phyloP scores from a whole-genome alignment of 768 basidiomycete genomes.

The Kwoniella dendrophila region DNA sequence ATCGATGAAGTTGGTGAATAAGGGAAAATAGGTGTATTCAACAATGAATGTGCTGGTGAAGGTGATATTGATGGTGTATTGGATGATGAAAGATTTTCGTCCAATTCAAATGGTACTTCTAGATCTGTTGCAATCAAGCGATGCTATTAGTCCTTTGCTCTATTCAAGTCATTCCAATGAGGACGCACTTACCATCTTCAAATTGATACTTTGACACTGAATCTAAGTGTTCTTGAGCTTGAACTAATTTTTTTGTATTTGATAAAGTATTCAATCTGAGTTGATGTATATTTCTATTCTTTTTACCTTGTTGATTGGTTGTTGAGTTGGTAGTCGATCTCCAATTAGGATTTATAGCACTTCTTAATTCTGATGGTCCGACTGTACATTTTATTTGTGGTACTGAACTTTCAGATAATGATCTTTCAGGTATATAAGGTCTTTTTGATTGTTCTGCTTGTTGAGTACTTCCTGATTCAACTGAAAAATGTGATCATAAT shows the following conservation, averaged over 20 bases:
- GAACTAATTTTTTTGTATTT: not conserved
- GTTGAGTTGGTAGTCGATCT: too few relatives aligned
- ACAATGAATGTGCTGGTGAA: slow-evolving; percentile 12
- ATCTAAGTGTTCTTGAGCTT: not conserved
- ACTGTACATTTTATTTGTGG: slow-evolving; percentile 6
- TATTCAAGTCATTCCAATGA: not conserved
- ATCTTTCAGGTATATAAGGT: not conserved
- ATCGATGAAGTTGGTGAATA: not conserved
- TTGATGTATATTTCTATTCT: not conserved
- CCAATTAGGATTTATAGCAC: not conserved
- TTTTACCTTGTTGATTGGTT: not conserved
- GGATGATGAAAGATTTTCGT: not conserved
- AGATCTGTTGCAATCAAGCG: not conserved
- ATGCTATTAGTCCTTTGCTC: too few relatives aligned
- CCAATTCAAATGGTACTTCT: slow-evolving; percentile 9
- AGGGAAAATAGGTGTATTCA: slow-evolving; percentile 11
- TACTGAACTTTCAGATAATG: not conserved
- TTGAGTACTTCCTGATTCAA: too few relatives aligned
- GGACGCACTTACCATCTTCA: not conserved
- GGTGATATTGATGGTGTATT: not conserved
- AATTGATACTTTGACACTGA: not conserved
- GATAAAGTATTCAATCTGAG: not conserved
- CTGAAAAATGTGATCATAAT: not conserved
- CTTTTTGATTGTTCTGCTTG: too few relatives aligned
- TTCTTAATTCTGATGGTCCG: slow-evolving; percentile 8